These are phyloP conservation scores for Penicillium brasilianum DNA, from an alignment of 2,329 filamentous ascomycete species.

Conservation along the genomic window DNA sequence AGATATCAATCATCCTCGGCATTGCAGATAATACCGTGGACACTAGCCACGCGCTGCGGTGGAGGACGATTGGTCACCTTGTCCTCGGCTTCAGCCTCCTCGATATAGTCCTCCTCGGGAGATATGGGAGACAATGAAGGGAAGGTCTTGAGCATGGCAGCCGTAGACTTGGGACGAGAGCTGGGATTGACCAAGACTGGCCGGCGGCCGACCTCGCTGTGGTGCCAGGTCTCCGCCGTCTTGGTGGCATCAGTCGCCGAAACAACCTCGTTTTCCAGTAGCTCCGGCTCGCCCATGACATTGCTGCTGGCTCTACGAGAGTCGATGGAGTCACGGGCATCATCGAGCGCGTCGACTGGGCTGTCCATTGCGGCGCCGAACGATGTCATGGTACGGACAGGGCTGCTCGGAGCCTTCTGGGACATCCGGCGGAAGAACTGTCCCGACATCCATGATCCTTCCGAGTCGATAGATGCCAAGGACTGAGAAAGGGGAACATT, in stretches of 20 bases:
- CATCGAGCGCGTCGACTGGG: slow-evolving; percentile 46
- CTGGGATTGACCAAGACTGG: slow-evolving; percentile 68
- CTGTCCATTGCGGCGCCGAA: slow-evolving; percentile 52
- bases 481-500: slow-evolving; percentile 72
- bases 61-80: slow-evolving; percentile 36
- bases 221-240: slow-evolving; percentile 56
- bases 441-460: slow-evolving; percentile 93
- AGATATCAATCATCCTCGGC: slow-evolving; percentile 17
- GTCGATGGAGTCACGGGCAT: slow-evolving; percentile 41
- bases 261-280: slow-evolving; percentile 45
- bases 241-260: slow-evolving; percentile 26
- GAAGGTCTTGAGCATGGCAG: slow-evolving; percentile 63
- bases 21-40: slow-evolving; percentile 29
- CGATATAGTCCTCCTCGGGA: slow-evolving; percentile 40
- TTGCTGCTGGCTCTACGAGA: slow-evolving; percentile 47
- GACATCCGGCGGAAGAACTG: slow-evolving; percentile 61
- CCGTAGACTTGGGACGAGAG: slow-evolving; percentile 64
- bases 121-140: slow-evolving; percentile 43
- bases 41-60: slow-evolving; percentile 63
- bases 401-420: slow-evolving; percentile 41
- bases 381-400: slow-evolving; percentile 49
- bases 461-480: slow-evolving; percentile 90
- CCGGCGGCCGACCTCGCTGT: slow-evolving; percentile 59
- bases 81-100: slow-evolving; percentile 34
- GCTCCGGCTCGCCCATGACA: slow-evolving; percentile 61